Percentiles rank a stretch among this genome's conserved stretches.
Evolutionary conservation across 805 yeast species (phyloP).

Genomic region (Monosporozyma servazzii): DNA sequence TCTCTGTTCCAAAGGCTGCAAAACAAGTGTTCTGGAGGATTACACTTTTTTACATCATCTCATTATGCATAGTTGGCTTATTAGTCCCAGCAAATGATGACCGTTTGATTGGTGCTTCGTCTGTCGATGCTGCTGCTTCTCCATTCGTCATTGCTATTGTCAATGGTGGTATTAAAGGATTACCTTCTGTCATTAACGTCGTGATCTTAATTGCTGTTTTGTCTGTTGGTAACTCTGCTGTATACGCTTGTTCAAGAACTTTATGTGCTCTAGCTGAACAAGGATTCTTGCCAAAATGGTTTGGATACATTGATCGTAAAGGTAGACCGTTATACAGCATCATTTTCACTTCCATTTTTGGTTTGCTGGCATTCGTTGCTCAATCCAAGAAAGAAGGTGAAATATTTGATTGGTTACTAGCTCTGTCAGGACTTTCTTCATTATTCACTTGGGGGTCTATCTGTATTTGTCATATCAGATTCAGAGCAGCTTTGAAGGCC

Average conservation of each 20-base stretch:
- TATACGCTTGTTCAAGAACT: constrained; percentile 61
- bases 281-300: constrained; percentile 50
- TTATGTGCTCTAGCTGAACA: constrained; percentile 53
- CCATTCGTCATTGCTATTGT: constrained; percentile 70
- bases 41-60: constrained; percentile 37
- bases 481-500: constrained; percentile 50
- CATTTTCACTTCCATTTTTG: constrained; percentile 41
- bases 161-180: constrained; percentile 53
- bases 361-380: constrained; percentile 49
- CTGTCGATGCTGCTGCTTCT: constrained; percentile 56
- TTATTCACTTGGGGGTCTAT: constrained; percentile 58
- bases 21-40: constrained; percentile 52
- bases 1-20: constrained; percentile 42
- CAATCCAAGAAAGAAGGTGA: constrained; percentile 43
- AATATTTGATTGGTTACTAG: constrained; percentile 57
- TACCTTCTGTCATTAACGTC: constrained; percentile 59
- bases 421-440: constrained; percentile 54
- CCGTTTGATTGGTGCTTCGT: constrained; percentile 39
- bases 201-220: constrained; percentile 58
- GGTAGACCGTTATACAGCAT: constrained; percentile 63
- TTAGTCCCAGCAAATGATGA: constrained; percentile 39
- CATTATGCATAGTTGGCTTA: constrained; percentile 38
- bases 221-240: constrained; percentile 68
- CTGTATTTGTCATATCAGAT: constrained; percentile 50
- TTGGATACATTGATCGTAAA: constrained; percentile 52